Conservation (phyloP, 1,139 yeast genomes). For the Pichia sp. region DNA sequence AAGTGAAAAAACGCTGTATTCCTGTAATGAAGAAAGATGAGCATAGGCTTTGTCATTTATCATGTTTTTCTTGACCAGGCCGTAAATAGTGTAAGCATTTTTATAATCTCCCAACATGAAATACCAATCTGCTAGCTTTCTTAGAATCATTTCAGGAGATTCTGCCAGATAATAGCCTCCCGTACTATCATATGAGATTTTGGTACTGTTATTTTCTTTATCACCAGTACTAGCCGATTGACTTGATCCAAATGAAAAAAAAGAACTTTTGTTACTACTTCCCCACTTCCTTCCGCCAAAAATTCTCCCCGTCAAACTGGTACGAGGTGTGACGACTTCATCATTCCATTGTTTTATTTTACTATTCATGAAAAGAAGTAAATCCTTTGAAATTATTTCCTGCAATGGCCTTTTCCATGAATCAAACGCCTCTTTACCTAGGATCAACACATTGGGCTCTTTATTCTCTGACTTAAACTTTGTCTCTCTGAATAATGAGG, state of each 20-base stretch:
- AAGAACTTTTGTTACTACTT: conserved; percentile 25
- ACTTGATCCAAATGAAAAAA: conserved; percentile 31
- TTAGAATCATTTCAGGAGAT: conserved; percentile 67
- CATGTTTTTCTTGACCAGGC: conserved; percentile 73
- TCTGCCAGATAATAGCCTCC: conserved; percentile 50
- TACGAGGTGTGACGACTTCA: conserved; percentile 57
- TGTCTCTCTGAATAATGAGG: conserved; percentile 43
- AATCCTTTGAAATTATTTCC: conserved; percentile 51
- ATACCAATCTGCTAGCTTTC: conserved; percentile 90
- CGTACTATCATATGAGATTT: conserved; percentile 19
- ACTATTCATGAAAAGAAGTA: conserved; percentile 76
- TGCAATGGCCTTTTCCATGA: conserved; percentile 42
- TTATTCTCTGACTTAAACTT: conserved; percentile 39
- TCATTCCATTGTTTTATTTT: conserved; percentile 78
- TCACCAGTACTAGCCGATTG: conserved; percentile 9
- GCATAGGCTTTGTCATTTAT: conserved; percentile 77
- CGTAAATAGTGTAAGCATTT: conserved; percentile 81
- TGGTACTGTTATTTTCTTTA: conserved; percentile 10
- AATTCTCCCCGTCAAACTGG: conserved; percentile 68
- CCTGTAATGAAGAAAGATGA: conserved; percentile 80
- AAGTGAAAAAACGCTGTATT: conserved; percentile 75
- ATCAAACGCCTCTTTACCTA: conserved; percentile 33
- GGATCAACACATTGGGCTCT: not conserved
- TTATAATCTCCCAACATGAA: conserved; percentile 84
- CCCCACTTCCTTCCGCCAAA: conserved; percentile 56